These are phyloP conservation scores for Macrocybe sp. DNA, from an alignment of 1,284 basidiomycete species.

Conservation along the genomic window DNA sequence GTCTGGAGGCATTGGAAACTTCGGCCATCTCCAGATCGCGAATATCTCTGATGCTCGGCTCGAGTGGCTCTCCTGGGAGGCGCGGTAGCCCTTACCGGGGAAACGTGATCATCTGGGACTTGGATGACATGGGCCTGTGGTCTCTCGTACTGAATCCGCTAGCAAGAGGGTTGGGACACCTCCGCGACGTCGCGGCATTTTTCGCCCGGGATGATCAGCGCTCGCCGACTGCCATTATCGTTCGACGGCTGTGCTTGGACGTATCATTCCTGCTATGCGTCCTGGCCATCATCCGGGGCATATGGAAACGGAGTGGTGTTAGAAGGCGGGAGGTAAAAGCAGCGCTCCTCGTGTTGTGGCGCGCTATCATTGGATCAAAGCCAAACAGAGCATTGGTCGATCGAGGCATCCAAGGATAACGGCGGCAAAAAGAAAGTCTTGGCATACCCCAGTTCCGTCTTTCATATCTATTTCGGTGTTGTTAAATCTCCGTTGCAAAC, in stretches of 20 bases:
- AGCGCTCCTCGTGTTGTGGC: conserved; percentile 63
- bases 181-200: conserved; percentile 49
- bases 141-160: conserved; percentile 64
- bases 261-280: conserved; percentile 64
- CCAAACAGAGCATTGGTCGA: conserved; percentile 44
- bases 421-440: neutral
- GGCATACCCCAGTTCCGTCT: neutral
- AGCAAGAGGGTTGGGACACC: conserved; percentile 38
- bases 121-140: conserved; percentile 78
- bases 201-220: conserved; percentile 51
- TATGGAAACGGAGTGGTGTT: conserved; percentile 68
- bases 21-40: conserved; percentile 31
- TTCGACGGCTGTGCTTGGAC: conserved; percentile 70
- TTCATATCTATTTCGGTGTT: neutral
- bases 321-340: conserved; percentile 60
- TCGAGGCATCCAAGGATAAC: conserved; percentile 34
- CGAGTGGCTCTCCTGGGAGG: conserved; percentile 33
- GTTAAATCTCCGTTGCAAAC: neutral
- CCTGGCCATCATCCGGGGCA: conserved; percentile 43
- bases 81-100: conserved; percentile 37
- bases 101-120: conserved; percentile 48
- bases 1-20: conserved; percentile 74
- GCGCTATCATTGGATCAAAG: conserved; percentile 60
- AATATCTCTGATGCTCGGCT: conserved; percentile 29
- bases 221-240: conserved; percentile 58